Evolutionary conservation across 2,329 filamentous ascomycete species (phyloP).

Genomic region (Stachybotrys elegans): DNA sequence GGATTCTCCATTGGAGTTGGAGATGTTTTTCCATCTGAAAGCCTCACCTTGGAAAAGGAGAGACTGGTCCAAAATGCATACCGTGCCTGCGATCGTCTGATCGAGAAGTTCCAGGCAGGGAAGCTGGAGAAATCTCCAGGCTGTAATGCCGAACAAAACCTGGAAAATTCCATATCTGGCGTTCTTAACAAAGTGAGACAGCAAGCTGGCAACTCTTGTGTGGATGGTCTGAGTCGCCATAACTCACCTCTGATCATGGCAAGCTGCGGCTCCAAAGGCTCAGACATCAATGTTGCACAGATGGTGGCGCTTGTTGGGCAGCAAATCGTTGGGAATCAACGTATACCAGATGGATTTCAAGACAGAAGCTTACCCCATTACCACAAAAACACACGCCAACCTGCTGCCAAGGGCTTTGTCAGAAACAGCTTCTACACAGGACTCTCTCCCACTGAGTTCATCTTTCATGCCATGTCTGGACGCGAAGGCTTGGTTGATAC

Average conservation of each 20-base stretch:
- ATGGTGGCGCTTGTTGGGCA: constrained; percentile 98
- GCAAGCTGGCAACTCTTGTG: constrained; percentile 85
- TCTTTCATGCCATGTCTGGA: constrained; percentile 97
- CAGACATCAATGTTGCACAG: constrained; percentile 95
- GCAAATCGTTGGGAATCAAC: constrained; percentile 91
- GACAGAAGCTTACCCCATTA: constrained; percentile 94
- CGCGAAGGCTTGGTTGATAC: constrained; percentile 98
- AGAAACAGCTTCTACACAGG: constrained; percentile 96
- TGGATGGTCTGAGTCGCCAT: constrained; percentile 80
- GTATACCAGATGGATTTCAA: constrained; percentile 94
- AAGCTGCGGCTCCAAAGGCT: constrained; percentile 93
- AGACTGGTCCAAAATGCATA: constrained; percentile 74
- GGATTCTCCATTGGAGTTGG: constrained; percentile 96
- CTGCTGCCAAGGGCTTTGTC: constrained; percentile 95
- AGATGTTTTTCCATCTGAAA: constrained; percentile 80
- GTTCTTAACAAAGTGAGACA: constrained; percentile 89
- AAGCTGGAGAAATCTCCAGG: constrained; percentile 82
- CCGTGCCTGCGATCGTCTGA: constrained; percentile 74
- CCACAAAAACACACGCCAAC: constrained; percentile 83
- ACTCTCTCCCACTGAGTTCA: constrained; percentile 82
- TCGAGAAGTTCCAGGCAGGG: constrained; percentile 72
- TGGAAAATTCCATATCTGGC: constrained; percentile 87
- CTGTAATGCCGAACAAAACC: constrained; percentile 84
- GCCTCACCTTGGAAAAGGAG: constrained; percentile 68
- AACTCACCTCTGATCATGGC: constrained; percentile 97